Conservation (phyloP, 192 early-diverging fungal genomes). For the Coemansia sp. region DNA sequence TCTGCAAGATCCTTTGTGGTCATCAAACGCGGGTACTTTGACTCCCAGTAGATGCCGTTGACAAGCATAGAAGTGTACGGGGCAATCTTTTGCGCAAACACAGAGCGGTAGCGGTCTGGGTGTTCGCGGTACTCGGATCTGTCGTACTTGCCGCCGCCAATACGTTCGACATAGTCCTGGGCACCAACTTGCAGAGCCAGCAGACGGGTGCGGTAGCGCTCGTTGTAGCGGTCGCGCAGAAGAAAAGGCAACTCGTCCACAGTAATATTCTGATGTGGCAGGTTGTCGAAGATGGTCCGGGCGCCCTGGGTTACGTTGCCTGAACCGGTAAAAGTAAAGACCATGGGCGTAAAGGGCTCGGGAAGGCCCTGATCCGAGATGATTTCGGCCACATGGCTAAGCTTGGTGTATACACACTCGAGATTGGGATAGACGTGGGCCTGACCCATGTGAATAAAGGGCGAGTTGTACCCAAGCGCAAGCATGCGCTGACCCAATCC, state of each 20-base stretch:
- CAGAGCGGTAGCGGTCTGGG: conserved; percentile 76
- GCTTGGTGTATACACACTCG: conserved; percentile 60
- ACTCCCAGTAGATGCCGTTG: conserved; percentile 95
- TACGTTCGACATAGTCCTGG: conserved; percentile 80
- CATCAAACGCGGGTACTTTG: conserved; percentile 80
- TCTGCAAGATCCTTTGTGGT: conserved; percentile 78
- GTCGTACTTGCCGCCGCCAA: conserved; percentile 63
- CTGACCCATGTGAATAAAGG: conserved; percentile 84
- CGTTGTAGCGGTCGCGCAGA: conserved; percentile 60
- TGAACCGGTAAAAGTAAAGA: conserved; percentile 86
- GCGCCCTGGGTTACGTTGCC: conserved; percentile 94
- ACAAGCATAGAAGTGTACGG: conserved; percentile 87
- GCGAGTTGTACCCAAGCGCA: conserved; percentile 87
- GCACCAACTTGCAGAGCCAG: conserved; percentile 71
- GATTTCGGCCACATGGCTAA: conserved; percentile 69
- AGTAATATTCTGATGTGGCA: conserved; percentile 89
- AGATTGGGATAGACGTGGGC: conserved; percentile 73
- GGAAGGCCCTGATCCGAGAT: conserved; percentile 89
- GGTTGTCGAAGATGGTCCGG: conserved; percentile 81
- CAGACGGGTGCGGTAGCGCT: conserved; percentile 59
- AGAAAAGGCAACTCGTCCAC: conserved; percentile 65
- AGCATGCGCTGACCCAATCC: conserved; percentile 89
- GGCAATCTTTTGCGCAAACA: conserved; percentile 85
- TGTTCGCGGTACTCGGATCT: conserved; percentile 71
- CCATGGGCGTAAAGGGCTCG: conserved; percentile 81